These are phyloP conservation scores for Emydomyces testavorans DNA, from an alignment of 2,329 filamentous ascomycete genomes.

Conservation along the genomic window DNA sequence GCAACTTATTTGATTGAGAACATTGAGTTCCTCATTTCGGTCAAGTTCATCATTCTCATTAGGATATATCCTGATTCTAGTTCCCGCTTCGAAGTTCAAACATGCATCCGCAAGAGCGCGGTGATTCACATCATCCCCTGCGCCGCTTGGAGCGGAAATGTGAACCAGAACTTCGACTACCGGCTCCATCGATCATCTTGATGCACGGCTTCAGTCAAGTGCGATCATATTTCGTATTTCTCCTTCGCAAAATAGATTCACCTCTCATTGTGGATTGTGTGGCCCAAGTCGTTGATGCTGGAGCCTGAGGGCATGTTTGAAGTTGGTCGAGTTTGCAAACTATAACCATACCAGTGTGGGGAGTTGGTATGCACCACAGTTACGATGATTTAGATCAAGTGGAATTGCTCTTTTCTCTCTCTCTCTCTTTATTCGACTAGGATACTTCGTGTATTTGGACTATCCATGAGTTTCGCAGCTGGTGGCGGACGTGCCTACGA, in stretches of 20 bases:
- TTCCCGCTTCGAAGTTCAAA: conserved; percentile 25
- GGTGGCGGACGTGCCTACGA: too few species aligned
- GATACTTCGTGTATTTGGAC: neutral
- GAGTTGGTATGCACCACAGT: too few species aligned
- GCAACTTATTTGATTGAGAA: neutral
- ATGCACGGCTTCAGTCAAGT: neutral
- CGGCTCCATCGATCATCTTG: conserved; percentile 10
- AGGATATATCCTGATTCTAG: conserved; percentile 20
- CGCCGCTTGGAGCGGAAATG: conserved; percentile 30
- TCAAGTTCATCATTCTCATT: neutral
- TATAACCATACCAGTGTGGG: too few species aligned
- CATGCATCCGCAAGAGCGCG: conserved; percentile 30
- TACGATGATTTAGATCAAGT: neutral
- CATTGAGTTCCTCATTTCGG: neutral
- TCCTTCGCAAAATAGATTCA: neutral
- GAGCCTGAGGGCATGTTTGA: too few species aligned
- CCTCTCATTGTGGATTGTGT: neutral
- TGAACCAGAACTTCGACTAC: conserved; percentile 33
- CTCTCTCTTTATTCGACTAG: neutral
- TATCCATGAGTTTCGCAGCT: neutral
- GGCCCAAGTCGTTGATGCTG: neutral
- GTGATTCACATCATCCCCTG: conserved; percentile 31
- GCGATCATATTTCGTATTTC: neutral
- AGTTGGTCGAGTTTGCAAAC: too few species aligned
- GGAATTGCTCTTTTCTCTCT: neutral